Evolutionary conservation across 2,329 filamentous ascomycete genomes (phyloP).

Genomic region (Hymenoscyphus fructigenus): DNA sequence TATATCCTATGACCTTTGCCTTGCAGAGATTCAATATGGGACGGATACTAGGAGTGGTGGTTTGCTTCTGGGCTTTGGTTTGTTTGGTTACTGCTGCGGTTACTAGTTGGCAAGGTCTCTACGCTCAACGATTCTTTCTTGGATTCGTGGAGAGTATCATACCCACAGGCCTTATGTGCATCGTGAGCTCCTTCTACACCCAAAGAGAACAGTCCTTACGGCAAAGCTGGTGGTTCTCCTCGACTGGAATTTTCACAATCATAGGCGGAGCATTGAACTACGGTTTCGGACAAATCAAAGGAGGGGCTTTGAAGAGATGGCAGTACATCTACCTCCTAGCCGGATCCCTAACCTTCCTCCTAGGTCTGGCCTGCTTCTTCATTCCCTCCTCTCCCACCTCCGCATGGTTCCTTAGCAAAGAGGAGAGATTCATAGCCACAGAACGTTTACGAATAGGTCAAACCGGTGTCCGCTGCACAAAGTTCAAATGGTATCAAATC

Average conservation of each 20-base stretch:
- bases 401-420: slow-evolving; percentile 66
- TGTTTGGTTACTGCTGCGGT: slow-evolving; percentile 71
- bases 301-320: slow-evolving; percentile 58
- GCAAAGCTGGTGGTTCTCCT: slow-evolving; percentile 67
- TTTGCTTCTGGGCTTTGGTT: slow-evolving; percentile 64
- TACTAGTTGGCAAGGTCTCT: slow-evolving; percentile 61
- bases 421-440: slow-evolving; percentile 63
- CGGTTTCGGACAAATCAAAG: slow-evolving; percentile 62
- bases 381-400: slow-evolving; percentile 64
- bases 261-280: slow-evolving; percentile 65
- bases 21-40: slow-evolving; percentile 67
- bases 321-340: slow-evolving; percentile 71
- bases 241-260: slow-evolving; percentile 54
- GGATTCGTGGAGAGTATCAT: slow-evolving; percentile 63
- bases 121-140: slow-evolving; percentile 63
- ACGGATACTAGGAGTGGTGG: slow-evolving; percentile 61
- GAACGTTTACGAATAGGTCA: slow-evolving; percentile 62
- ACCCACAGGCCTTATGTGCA: slow-evolving; percentile 65
- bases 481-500: slow-evolving; percentile 59
- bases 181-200: slow-evolving; percentile 62
- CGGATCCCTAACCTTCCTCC: slow-evolving; percentile 61
- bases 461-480: slow-evolving; percentile 60
- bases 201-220: slow-evolving; percentile 63
- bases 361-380: slow-evolving; percentile 63
- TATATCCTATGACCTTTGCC: slow-evolving; percentile 71